Percentiles rank a stretch among this genome's conserved stretches.
phyloP scores from a whole-genome alignment of 2,329 filamentous ascomycete species.

The Neofusicoccum kwambonambiense region DNA sequence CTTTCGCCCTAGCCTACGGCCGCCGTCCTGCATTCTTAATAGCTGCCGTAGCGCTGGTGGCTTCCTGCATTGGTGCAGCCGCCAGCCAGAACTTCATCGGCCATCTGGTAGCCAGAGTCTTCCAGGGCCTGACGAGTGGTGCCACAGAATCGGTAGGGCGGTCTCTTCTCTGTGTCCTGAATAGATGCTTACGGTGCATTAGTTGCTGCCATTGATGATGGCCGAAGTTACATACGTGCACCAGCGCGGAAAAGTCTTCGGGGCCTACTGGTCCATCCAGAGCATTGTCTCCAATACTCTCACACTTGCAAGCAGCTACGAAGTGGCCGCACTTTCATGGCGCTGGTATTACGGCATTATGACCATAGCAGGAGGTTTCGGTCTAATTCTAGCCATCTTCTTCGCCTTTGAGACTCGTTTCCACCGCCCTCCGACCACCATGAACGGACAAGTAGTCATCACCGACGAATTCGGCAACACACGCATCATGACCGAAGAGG shows the following conservation, averaged over 20 bases:
- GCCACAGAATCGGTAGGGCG: neutral
- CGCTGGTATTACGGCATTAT: slow-evolving; percentile 46
- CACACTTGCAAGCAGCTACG: slow-evolving; percentile 37
- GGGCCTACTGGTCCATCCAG: slow-evolving; percentile 41
- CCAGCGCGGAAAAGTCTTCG: slow-evolving; percentile 38
- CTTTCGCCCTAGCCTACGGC: slow-evolving; percentile 40
- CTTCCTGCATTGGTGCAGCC: neutral
- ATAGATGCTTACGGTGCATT: slow-evolving; percentile 31
- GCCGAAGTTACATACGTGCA: slow-evolving; percentile 44
- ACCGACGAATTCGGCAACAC: slow-evolving; percentile 44
- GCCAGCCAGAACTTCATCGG: neutral
- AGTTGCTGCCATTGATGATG: slow-evolving; percentile 40
- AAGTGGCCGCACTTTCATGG: slow-evolving; percentile 38
- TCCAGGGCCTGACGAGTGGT: neutral
- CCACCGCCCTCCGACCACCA: slow-evolving; percentile 32
- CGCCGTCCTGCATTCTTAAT: slow-evolving; percentile 37
- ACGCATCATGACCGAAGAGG: slow-evolving; percentile 30
- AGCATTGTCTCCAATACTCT: slow-evolving; percentile 36
- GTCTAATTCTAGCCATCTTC: slow-evolving; percentile 38
- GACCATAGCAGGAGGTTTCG: slow-evolving; percentile 34
- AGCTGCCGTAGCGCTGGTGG: slow-evolving; percentile 39
- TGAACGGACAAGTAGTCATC: slow-evolving; percentile 36
- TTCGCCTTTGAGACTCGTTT: slow-evolving; percentile 43
- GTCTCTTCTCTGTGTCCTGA: neutral
- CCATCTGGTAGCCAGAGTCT: neutral